Evolutionary conservation across 495 filamentous ascomycete species (phyloP).

Genomic region (Thermothielavioides terrestris): DNA sequence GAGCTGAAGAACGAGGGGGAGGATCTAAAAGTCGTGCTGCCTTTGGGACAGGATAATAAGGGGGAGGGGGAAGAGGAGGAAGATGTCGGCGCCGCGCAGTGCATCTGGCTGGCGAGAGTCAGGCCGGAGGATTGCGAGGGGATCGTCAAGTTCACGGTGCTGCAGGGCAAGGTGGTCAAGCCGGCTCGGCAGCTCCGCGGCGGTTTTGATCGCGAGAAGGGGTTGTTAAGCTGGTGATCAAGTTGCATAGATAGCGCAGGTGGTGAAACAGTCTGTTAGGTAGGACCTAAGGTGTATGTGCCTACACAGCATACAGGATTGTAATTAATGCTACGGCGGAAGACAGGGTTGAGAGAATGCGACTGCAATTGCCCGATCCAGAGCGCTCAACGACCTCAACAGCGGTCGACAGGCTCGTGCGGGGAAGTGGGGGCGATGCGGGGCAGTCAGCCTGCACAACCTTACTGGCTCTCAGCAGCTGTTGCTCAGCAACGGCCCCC

Average conservation of each 20-base stretch:
- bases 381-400: conserved; percentile 1
- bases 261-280: neutral
- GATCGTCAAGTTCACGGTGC: conserved; percentile 76
- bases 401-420: neutral
- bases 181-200: conserved; percentile 72
- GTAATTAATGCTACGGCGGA: neutral
- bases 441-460: neutral
- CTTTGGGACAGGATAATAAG: conserved; percentile 12
- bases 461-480: neutral
- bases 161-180: conserved; percentile 92
- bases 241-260: neutral
- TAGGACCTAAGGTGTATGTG: neutral
- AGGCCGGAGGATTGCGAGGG: conserved; percentile 90
- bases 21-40: too few relatives aligned
- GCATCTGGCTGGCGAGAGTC: conserved; percentile 89
- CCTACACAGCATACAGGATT: neutral
- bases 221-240: conserved; percentile 74
- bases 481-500: conserved; percentile 4
- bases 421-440: conserved; percentile 1
- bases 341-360: neutral
- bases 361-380: neutral
- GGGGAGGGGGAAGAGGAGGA: conserved; percentile 6
- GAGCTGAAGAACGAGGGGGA: conserved; percentile 25
- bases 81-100: conserved; percentile 63
- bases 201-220: conserved; percentile 77